Evolutionary conservation across 371 early-diverging fungal species (phyloP).

Genomic region (Mucor circinelloides): DNA sequence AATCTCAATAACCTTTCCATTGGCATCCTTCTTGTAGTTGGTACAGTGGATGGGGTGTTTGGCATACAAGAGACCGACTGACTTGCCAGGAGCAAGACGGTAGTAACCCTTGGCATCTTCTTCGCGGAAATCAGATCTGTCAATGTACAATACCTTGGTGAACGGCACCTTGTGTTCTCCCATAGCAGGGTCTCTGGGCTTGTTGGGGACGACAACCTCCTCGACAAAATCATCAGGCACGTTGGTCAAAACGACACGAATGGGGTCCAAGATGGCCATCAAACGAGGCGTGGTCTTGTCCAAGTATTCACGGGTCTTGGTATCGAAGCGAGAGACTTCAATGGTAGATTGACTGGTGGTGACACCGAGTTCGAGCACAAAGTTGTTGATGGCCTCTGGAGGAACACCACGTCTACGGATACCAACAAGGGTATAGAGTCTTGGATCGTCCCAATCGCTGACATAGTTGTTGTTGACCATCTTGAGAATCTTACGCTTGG

Average conservation of each 20-base stretch:
- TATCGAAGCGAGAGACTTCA: conserved; percentile 93
- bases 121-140: conserved; percentile 93
- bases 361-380: conserved; percentile 94
- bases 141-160: conserved; percentile 91
- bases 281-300: conserved; percentile 91
- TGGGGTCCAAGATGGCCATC: conserved; percentile 90
- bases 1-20: conserved; percentile 80
- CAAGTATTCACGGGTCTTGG: conserved; percentile 93
- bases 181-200: conserved; percentile 83
- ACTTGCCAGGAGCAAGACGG: conserved; percentile 92
- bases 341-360: conserved; percentile 90
- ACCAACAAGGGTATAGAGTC: conserved; percentile 97
- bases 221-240: conserved; percentile 77
- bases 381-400: conserved; percentile 98
- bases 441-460: conserved; percentile 97
- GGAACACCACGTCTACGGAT: conserved; percentile 99
- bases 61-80: conserved; percentile 92
- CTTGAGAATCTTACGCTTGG: conserved; percentile 97
- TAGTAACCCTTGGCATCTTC: conserved; percentile 90
- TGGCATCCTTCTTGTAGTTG: conserved; percentile 70
- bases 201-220: conserved; percentile 82
- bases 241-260: conserved; percentile 89
- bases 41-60: conserved; percentile 85
- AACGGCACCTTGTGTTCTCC: conserved; percentile 89
- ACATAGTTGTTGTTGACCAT: conserved; percentile 86